A percentile compares a stretch with the other conserved stretches of the same genome.
These are phyloP conservation scores for Nymphaea colorata DNA, from an alignment of 164 flowering plant species.

Conservation along the genomic window DNA sequence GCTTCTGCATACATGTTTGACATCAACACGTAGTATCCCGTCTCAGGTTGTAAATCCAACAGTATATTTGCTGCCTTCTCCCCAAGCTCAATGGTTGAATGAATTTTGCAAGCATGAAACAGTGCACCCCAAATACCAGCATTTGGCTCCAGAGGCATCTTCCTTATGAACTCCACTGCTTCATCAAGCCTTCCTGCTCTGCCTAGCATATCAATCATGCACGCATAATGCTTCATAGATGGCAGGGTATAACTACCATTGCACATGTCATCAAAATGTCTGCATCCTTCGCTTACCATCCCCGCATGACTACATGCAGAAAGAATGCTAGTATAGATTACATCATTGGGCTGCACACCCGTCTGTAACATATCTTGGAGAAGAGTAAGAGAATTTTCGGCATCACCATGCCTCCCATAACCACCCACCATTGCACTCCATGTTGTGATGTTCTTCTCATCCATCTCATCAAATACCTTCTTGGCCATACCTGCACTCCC, in stretches of 20 bases:
- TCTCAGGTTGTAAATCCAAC: conserved; percentile 44
- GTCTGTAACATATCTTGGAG: conserved; percentile 46
- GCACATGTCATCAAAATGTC: conserved; percentile 38
- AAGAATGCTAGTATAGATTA: conserved; percentile 42
- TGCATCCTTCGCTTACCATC: conserved; percentile 55
- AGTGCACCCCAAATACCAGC: conserved; percentile 46
- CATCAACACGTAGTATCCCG: conserved; percentile 47
- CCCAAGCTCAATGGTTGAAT: conserved; percentile 54
- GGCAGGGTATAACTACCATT: conserved; percentile 35
- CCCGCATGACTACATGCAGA: conserved; percentile 74
- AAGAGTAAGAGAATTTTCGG: conserved; percentile 29
- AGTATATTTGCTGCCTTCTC: conserved; percentile 41
- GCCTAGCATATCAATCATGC: conserved; percentile 64
- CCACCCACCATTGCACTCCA: conserved; percentile 73
- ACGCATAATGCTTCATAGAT: conserved; percentile 59
- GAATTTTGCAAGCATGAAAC: conserved; percentile 61
- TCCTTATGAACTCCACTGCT: conserved; percentile 46
- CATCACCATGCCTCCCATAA: conserved; percentile 62
- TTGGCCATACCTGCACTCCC: conserved; percentile 51
- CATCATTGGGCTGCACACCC: conserved; percentile 44
- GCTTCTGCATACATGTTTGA: conserved; percentile 46
- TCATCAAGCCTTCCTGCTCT: conserved; percentile 64
- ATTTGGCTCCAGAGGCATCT: conserved; percentile 49
- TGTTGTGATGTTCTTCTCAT: conserved; percentile 34
- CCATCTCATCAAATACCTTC: conserved; percentile 44